Evolutionary conservation across 129 eudicot species (phyloP), one percentile per base, ranked within the genome.

Genomic region (Pseudognaphalium luteoalbum): DNA sequence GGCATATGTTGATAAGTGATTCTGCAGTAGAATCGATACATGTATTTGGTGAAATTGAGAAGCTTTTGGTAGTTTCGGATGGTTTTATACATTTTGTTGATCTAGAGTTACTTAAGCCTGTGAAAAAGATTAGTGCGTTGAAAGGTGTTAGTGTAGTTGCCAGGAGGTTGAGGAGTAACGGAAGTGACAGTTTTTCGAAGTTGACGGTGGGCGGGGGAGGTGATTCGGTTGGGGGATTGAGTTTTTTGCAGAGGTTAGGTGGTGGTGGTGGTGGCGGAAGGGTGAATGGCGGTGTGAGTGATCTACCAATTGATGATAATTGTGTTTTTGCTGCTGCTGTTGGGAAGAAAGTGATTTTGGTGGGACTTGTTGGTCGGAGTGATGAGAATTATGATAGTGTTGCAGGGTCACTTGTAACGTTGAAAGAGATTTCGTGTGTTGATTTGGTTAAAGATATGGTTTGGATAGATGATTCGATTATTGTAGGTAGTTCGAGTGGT

Each of bases 391-490:
- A 73, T 10, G 85, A 81, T 73, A 30, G 81, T 30, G 87, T 70
- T 83, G 82, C 72, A 1, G 92, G 92, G 62, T 82, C 92, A 5
- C 72, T 86, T 61, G 82, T 86, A n/a, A 84, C 93, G 20, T 75
- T 84, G 82, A 91, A 85, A 73, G 99, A 95, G 78, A 78, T 89
- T 59, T 81, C 71, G 9, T 89, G 97, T 74, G 82, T 79, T 70
- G 96, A 91, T 70, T 78, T 87, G 74, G 83, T 85, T 39, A 83
- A 86, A 25, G 75, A 78, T 8, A 5, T 91, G 66, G 88, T 84
- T 66, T 95, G 99, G 99, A 66, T 91, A 44, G 90, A 87, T 82
- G 97, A 95, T 88, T 86, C 89, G 11, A 70, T 95, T 0, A 17
- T 95, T 44, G 86, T 89, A 4, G 99, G 97, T 21, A 83, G 86